Evolutionary conservation across 768 basidiomycete species (phyloP), one percentile per base, ranked within the genome.

Genomic region (Tricholoma hemisulphureum): DNA sequence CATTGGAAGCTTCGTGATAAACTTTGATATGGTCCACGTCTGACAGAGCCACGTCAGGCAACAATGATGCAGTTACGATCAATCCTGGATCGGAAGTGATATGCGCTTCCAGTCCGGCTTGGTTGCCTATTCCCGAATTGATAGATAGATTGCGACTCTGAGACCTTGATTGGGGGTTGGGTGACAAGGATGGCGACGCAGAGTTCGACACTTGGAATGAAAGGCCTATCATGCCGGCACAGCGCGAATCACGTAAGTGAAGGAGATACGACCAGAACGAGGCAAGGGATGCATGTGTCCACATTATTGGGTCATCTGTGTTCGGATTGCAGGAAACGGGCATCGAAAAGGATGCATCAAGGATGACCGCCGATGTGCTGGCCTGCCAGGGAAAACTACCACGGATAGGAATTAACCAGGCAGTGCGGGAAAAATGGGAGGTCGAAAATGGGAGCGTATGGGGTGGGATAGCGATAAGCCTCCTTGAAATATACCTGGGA

Each of bases 321-420:
- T 46, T 58, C 24, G 64, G 55, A 50, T 62, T 55, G 14, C 63
- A 59, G 21, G 66, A 59, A 13, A 58, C 58, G 37, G 69, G 67
- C 41, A 61, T 62, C 24, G 64, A 54, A n/a, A 61, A 60, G 23
- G 64, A 58, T 4, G 58, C 58, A 39, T 75, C 73, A 34, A 77
- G 66, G n/a, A 84, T 53, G 13, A 71, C 67, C 8, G 78, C 84
- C 41, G 68, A 60, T 9, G 83, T 78, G 49, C 75, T 75, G 28
- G 67, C 69, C 10, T 70, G 67, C 81, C 81, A 86, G 34, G 82
- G 83, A 39, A 80, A 61, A 24, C 58, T 65, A 14, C 85, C 85
- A 11, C 84, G 79, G 5, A 86, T 66, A 37, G 85, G 85, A 34
- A 87, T 75, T 14, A 86, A 63, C 85, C 85, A 87, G 7, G 81